These are phyloP conservation scores for Pezicula neosporulosa DNA, from an alignment of 2,329 filamentous ascomycete genomes.

Conservation along the genomic window DNA sequence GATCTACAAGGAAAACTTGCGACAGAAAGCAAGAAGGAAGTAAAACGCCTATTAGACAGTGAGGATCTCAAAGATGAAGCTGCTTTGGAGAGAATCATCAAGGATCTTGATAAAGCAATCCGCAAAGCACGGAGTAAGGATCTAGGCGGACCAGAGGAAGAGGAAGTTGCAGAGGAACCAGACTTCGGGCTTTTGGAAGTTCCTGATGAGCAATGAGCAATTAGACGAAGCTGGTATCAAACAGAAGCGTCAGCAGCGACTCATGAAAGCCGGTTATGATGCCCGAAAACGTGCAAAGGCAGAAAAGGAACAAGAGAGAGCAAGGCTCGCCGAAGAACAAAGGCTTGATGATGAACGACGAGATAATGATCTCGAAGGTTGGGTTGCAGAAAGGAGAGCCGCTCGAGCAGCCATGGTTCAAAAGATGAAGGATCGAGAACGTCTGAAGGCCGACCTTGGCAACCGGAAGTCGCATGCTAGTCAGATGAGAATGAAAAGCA, in stretches of 20 bases:
- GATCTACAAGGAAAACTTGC: conserved; percentile 70
- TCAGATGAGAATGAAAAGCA: conserved; percentile 97
- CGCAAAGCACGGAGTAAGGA: conserved; percentile 91
- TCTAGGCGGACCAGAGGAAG: conserved; percentile 75
- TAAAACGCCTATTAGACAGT: conserved; percentile 77
- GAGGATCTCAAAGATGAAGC: conserved; percentile 91
- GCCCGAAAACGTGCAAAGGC: conserved; percentile 90
- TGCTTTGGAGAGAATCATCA: conserved; percentile 78
- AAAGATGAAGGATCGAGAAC: conserved; percentile 89
- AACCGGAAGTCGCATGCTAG: conserved; percentile 96
- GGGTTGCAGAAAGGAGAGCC: conserved; percentile 78
- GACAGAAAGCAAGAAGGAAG: conserved; percentile 86
- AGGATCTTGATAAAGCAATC: conserved; percentile 87
- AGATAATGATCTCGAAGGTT: conserved; percentile 78
- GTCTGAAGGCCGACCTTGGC: conserved; percentile 88
- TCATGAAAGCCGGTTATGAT: conserved; percentile 94
- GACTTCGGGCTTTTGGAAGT: conserved; percentile 86
- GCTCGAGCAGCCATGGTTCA: conserved; percentile 69
- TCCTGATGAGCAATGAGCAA: conserved; percentile 90
- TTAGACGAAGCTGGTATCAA: conserved; percentile 89
- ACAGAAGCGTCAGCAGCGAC: conserved; percentile 85
- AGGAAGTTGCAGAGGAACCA: conserved; percentile 74
- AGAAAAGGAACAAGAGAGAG: conserved; percentile 92
- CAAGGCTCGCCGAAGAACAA: conserved; percentile 77
- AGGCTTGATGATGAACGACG: conserved; percentile 79